Evolutionary conservation across 1,284 basidiomycete species (phyloP).

Genomic region (Pseudozyma sp.): DNA sequence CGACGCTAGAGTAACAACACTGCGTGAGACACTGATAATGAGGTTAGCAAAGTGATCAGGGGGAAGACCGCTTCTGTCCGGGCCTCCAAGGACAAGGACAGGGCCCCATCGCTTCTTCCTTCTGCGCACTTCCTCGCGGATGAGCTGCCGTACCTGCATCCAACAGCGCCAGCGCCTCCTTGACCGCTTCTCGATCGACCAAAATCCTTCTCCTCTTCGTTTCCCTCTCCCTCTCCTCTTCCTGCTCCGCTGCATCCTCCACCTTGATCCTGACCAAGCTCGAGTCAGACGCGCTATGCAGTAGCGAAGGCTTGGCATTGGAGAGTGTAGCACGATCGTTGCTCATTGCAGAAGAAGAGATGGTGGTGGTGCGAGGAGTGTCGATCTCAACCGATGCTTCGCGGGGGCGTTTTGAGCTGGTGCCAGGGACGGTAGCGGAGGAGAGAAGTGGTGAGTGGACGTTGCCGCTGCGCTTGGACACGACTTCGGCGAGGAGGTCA

Average conservation of each 20-base stretch:
- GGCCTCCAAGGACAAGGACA: slow-evolving; percentile 45
- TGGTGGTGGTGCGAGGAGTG: slow-evolving; percentile 10
- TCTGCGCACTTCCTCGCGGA: slow-evolving; percentile 18
- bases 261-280: slow-evolving; percentile 12
- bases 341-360: slow-evolving; percentile 14
- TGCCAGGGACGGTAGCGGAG: not conserved
- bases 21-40: not conserved
- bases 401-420: slow-evolving; percentile 15
- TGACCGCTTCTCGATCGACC: slow-evolving; percentile 55
- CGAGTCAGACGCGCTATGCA: slow-evolving; percentile 22
- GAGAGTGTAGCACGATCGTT: slow-evolving; percentile 24
- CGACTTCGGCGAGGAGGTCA: slow-evolving; percentile 66
- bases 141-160: slow-evolving; percentile 48
- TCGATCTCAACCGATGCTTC: slow-evolving; percentile 48
- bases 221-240: slow-evolving; percentile 21
- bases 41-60: too few relatives aligned
- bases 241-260: slow-evolving; percentile 9
- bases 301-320: slow-evolving; percentile 20
- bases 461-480: slow-evolving; percentile 49
- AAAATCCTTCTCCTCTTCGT: slow-evolving; percentile 53
- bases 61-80: slow-evolving; percentile 24
- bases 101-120: slow-evolving; percentile 13
- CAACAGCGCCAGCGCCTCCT: slow-evolving; percentile 56
- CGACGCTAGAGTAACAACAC: not conserved
- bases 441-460: slow-evolving; percentile 41